Conservation (phyloP, 1,284 basidiomycete species). For the Peniophora sp. region DNA sequence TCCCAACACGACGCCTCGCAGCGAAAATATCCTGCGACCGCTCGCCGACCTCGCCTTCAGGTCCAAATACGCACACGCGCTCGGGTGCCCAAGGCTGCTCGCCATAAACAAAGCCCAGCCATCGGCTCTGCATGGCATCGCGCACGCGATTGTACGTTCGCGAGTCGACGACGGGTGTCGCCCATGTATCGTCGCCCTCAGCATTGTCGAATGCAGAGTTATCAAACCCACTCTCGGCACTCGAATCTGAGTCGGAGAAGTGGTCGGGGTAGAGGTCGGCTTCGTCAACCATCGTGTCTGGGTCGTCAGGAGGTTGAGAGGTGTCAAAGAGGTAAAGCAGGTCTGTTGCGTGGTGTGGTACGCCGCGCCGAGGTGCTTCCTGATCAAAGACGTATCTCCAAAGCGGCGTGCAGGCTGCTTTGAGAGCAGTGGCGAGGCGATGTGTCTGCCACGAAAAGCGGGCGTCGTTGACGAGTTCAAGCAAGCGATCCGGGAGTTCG, state of each 20-base stretch:
- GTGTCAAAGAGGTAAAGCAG: slow-evolving; percentile 72
- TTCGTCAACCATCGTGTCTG: slow-evolving; percentile 6
- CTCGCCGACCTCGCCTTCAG: slow-evolving; percentile 62
- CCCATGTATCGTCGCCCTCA: slow-evolving; percentile 33
- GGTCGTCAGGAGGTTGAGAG: slow-evolving; percentile 36
- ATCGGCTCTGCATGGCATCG: slow-evolving; percentile 59
- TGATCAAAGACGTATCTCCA: slow-evolving; percentile 78
- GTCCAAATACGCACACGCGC: slow-evolving; percentile 68
- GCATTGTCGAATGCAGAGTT: slow-evolving; percentile 14
- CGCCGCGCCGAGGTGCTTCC: slow-evolving; percentile 53
- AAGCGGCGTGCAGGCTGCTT: slow-evolving; percentile 27
- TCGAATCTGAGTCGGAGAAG: slow-evolving; percentile 9
- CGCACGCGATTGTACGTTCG: slow-evolving; percentile 58
- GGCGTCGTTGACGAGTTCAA: slow-evolving; percentile 66
- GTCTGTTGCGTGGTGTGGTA: slow-evolving; percentile 62
- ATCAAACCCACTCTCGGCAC: slow-evolving; percentile 14
- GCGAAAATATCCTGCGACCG: slow-evolving; percentile 49
- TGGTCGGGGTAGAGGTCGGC: slow-evolving; percentile 15
- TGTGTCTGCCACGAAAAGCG: slow-evolving; percentile 71
- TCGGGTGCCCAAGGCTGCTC: slow-evolving; percentile 61
- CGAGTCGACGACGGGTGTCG: slow-evolving; percentile 46
- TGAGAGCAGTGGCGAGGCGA: slow-evolving; percentile 35
- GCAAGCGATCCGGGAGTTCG: slow-evolving; percentile 55
- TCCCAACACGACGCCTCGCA: slow-evolving; percentile 31
- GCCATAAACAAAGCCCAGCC: slow-evolving; percentile 68